Evolutionary conservation across 441 rosid species (phyloP), one percentile per base, ranked within the genome.

Genomic region (Brassica hybrid): DNA sequence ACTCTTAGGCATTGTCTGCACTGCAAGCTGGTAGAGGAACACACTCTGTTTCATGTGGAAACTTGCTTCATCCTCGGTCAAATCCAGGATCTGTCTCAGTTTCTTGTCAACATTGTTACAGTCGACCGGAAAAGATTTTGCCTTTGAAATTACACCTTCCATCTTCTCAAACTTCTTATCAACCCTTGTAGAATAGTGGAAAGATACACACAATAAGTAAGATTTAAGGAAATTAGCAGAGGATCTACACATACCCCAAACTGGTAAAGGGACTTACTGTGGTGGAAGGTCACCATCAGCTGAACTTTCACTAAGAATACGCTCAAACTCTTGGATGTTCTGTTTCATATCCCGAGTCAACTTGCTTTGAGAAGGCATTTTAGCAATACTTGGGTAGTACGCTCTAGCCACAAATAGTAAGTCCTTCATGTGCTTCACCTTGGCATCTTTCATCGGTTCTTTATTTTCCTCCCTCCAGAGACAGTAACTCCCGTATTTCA

Each of bases 21-120:
- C 89, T 27, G 94, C 94, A 69, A 93, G 89, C 82, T 90, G 96
- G 84, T 90, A 91, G 63, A 96, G 97, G 83, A 89, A 93, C 79
- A 94, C 96, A 86, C 97, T 92, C 89, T 91, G 98, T 86, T 87
- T 96, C 92, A 85, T 90, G 86, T 96, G 98, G 83, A 93, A 93
- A 83, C 85, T 85, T 68, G 98, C 94, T 86, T 96, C 99, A 78
- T 90, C 98, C 78, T 89, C 95, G 0, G 95, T 90, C 87, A 91
- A 71, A 76, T 96, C 99, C 76, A 86, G 85, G 75, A 96, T 88
- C 86, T 96, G 99, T 76, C 97, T 88, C 86, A 93, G 58, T 84
- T 93, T 96, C 86, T 89, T 96, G 90, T 91, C 94, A 76, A 96
- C 90, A 48, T 93, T 96, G 74, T 87, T 88, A 75, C 98, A 93